Conservation (phyloP, 495 filamentous ascomycete species). For the Opeltia flavorubescens region DNA sequence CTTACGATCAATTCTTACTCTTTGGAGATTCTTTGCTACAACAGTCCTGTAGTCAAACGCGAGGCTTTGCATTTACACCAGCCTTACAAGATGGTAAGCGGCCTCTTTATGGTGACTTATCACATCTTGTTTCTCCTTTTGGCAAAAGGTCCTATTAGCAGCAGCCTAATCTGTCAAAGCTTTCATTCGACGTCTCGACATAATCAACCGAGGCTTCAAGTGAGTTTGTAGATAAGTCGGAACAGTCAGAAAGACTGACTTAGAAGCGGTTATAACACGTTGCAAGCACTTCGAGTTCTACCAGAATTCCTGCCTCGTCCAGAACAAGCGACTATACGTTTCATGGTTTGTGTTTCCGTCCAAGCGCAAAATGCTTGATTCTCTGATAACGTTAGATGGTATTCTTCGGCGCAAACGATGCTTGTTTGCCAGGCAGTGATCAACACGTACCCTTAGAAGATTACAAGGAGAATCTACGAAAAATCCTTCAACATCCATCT, state of each 20-base stretch:
- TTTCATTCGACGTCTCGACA: conserved; percentile 50
- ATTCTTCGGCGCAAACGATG: conserved; percentile 83
- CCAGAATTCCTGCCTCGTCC: conserved; percentile 42
- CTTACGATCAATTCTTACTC: conserved; percentile 59
- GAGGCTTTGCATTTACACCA: conserved; percentile 57
- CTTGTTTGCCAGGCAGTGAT: conserved; percentile 40
- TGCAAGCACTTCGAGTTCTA: conserved; percentile 44
- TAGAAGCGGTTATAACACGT: conserved; percentile 54
- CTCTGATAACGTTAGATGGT: conserved; percentile 38
- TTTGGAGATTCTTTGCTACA: conserved; percentile 77
- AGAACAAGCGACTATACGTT: conserved; percentile 39
- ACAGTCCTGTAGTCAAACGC: conserved; percentile 35
- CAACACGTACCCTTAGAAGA: conserved; percentile 64
- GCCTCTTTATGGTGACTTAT: neutral
- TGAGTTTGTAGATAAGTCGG: conserved; percentile 12
- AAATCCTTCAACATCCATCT: conserved; percentile 53
- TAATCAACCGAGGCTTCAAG: conserved; percentile 54
- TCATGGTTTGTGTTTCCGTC: conserved; percentile 44
- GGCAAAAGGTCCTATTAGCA: neutral
- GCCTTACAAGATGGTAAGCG: conserved; percentile 54
- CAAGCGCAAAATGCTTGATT: neutral
- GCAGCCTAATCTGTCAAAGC: conserved; percentile 15
- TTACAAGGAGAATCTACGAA: conserved; percentile 56
- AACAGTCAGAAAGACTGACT: neutral
- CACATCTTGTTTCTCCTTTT: neutral